phyloP scores from a whole-genome alignment of 495 filamentous ascomycete genomes.

The Penicillium flavigenum region DNA sequence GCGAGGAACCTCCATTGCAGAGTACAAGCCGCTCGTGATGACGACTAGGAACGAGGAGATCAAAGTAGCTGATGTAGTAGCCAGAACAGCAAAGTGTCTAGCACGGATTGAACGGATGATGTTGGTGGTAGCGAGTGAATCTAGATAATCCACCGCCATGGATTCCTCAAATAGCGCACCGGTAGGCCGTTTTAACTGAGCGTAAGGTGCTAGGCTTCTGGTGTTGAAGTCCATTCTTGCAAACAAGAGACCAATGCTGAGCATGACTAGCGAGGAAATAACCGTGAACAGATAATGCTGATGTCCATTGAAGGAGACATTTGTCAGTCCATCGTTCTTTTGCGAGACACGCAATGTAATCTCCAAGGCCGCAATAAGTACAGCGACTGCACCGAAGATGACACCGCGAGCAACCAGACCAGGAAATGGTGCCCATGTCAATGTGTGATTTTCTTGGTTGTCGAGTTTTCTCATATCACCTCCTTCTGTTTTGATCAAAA shows the following conservation, averaged over 20 bases:
- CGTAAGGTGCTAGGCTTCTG: conserved; percentile 18
- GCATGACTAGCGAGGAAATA: conserved; percentile 16
- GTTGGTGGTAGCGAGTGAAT: conserved; percentile 5
- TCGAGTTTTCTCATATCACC: background rate
- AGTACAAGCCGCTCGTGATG: conserved; percentile 18
- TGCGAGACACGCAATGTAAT: conserved; percentile 14
- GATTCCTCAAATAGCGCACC: conserved; percentile 10
- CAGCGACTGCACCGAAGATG: conserved; percentile 7
- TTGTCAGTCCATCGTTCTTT: conserved; percentile 11
- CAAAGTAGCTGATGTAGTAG: conserved; percentile 12
- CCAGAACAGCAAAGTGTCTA: conserved; percentile 14
- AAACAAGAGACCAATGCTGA: conserved; percentile 4
- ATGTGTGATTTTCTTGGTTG: background rate
- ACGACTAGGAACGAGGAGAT: conserved; percentile 16
- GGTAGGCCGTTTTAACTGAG: background rate
- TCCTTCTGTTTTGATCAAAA: background rate
- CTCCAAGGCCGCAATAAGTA: conserved; percentile 12
- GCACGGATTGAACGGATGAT: background rate
- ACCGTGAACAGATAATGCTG: conserved; percentile 20
- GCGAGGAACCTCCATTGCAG: conserved; percentile 7
- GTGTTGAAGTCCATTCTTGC: conserved; percentile 16
- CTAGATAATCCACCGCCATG: conserved; percentile 11
- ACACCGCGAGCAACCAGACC: conserved; percentile 1
- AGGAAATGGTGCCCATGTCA: conserved; percentile 18
- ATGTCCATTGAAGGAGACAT: conserved; percentile 3